A percentile compares a stretch with the other conserved stretches of the same genome.
These are phyloP conservation scores for Monilinia aucupariae DNA, from an alignment of 2,329 filamentous ascomycete species.

Conservation along the genomic window DNA sequence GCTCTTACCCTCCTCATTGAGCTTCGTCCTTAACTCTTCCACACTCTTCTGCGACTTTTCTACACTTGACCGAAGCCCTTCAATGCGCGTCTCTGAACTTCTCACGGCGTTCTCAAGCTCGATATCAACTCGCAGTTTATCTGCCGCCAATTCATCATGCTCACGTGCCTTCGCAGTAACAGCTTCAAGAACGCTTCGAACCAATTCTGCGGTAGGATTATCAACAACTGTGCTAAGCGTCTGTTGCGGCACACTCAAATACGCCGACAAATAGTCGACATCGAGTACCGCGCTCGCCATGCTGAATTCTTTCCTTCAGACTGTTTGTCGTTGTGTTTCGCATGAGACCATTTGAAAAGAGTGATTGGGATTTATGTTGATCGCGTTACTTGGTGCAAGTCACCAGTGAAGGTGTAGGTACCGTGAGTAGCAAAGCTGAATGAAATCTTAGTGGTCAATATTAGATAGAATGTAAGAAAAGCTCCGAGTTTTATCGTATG, in stretches of 20 bases:
- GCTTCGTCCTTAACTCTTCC: conserved; percentile 72
- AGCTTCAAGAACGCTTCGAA: conserved; percentile 67
- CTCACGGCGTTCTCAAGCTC: conserved; percentile 88
- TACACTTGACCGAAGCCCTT: conserved; percentile 72
- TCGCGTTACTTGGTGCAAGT: conserved; percentile 11
- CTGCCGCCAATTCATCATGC: conserved; percentile 72
- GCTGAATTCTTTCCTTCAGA: conserved; percentile 26
- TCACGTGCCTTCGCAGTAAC: conserved; percentile 76
- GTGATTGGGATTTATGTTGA: conserved; percentile 4
- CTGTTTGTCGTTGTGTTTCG: conserved; percentile 7
- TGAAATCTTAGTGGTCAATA: not conserved
- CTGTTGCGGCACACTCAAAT: conserved; percentile 62
- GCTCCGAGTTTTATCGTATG: not conserved
- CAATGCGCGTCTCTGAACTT: conserved; percentile 74
- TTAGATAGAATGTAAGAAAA: not conserved
- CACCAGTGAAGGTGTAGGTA: no score
- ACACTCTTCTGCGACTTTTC: conserved; percentile 82
- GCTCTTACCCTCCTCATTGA: conserved; percentile 71
- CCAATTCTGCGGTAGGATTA: conserved; percentile 70
- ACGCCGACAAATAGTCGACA: conserved; percentile 65
- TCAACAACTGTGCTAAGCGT: conserved; percentile 57
- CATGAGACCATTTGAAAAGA: conserved; percentile 12
- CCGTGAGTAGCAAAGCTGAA: not conserved
- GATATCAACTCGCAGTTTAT: conserved; percentile 85
- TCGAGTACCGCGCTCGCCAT: conserved; percentile 63